A percentile compares a stretch with the other conserved stretches of the same genome.
Evolutionary conservation across 768 basidiomycete species (phyloP).

Genomic region (Mycena albidolilacea): DNA sequence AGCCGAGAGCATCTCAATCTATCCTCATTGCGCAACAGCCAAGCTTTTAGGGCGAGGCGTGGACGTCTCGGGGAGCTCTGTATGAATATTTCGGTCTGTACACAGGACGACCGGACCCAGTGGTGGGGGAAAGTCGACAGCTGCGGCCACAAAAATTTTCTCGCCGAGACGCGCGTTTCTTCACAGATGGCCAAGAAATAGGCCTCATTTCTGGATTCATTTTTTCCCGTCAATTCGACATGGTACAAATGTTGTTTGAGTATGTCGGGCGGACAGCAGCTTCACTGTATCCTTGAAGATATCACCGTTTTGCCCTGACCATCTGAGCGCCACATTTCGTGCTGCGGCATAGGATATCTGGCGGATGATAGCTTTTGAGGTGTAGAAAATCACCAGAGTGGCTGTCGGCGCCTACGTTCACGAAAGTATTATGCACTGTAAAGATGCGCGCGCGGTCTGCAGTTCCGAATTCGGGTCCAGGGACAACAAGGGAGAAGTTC

Average conservation of each 20-base stretch:
- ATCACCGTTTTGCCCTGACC: background rate
- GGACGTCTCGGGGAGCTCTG: background rate
- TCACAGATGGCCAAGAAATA: background rate
- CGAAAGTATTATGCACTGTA: background rate
- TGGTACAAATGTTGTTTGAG: conserved; percentile 1
- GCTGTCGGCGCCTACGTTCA: background rate
- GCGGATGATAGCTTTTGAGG: background rate
- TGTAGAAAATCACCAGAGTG: background rate
- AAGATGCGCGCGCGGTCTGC: background rate
- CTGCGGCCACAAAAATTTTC: background rate
- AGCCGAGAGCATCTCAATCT: too few species aligned
- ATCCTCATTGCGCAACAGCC: too few species aligned
- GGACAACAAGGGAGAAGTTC: conserved; percentile 1
- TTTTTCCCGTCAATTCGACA: background rate
- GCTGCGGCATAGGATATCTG: background rate
- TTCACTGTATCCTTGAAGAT: conserved; percentile 4
- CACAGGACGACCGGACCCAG: too few species aligned
- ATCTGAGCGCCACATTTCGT: background rate
- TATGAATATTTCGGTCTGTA: background rate
- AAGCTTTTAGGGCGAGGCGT: background rate
- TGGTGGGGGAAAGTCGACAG: too few species aligned
- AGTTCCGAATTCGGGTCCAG: background rate
- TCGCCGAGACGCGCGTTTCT: background rate
- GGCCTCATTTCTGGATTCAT: background rate
- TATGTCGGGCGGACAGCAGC: background rate